phyloP scores from a whole-genome alignment of 2,329 filamentous ascomycete genomes.

The Ophiostoma ulmi region DNA sequence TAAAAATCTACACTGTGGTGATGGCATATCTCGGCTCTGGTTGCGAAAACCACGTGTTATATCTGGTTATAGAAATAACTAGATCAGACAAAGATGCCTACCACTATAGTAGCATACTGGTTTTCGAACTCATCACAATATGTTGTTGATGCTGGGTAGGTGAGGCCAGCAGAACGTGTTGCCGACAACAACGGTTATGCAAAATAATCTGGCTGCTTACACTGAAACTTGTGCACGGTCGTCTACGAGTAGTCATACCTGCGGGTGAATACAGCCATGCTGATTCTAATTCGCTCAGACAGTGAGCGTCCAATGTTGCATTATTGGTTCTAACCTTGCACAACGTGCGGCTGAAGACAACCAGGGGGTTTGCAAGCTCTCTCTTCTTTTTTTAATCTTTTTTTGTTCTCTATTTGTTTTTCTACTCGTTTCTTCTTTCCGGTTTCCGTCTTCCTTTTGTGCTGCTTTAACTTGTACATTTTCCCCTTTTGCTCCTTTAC shows the following conservation, averaged over 20 bases:
- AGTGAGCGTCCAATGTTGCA: neutral
- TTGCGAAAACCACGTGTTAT: neutral
- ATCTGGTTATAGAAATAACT: too few relatives aligned
- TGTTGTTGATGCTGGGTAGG: too few relatives aligned
- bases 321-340: constrained; percentile 1
- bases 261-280: neutral
- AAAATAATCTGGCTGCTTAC: neutral
- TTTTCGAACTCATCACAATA: too few relatives aligned
- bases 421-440: neutral
- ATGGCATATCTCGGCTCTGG: neutral
- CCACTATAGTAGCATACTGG: too few relatives aligned
- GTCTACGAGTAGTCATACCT: neutral
- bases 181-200: neutral
- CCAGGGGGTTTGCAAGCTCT: neutral
- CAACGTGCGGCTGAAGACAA: neutral
- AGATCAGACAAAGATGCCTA: too few relatives aligned
- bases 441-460: neutral
- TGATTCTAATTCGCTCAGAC: neutral
- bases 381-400: too few relatives aligned
- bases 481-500: neutral
- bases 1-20: too few relatives aligned
- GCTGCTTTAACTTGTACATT: neutral
- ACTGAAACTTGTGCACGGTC: neutral
- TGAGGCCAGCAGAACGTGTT: neutral
- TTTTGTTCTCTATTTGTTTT: neutral